Conservation (phyloP, 2,329 filamentous ascomycete genomes). For the Pyricularia grisea region DNA sequence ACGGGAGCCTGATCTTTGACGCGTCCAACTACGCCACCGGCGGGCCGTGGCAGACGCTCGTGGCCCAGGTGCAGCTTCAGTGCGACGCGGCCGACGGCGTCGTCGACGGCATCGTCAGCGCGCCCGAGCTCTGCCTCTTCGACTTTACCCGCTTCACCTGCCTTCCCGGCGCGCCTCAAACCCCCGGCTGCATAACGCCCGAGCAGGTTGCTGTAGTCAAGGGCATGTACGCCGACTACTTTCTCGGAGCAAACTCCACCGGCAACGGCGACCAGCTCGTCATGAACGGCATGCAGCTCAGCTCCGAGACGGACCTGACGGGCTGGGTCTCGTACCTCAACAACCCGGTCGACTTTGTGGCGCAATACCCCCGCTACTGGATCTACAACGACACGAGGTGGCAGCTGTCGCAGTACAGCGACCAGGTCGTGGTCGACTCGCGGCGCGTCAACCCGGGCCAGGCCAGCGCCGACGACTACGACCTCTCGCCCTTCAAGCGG, state of each 20-base stretch:
- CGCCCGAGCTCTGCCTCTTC: slow-evolving; percentile 33
- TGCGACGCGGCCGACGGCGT: slow-evolving; percentile 41
- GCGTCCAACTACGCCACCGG: slow-evolving; percentile 32
- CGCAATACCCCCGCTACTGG: slow-evolving; percentile 18
- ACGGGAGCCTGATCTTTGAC: slow-evolving; percentile 31
- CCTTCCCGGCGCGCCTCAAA: slow-evolving; percentile 16
- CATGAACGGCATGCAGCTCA: slow-evolving; percentile 27
- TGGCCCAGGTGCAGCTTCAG: slow-evolving; percentile 32
- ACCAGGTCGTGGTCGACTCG: slow-evolving; percentile 15
- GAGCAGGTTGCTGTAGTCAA: slow-evolving; percentile 8
- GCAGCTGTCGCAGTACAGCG: slow-evolving; percentile 20
- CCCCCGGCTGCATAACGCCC: slow-evolving; percentile 11
- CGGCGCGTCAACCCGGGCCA: slow-evolving; percentile 17
- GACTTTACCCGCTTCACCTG: slow-evolving; percentile 21
- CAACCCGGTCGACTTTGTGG: slow-evolving; percentile 13
- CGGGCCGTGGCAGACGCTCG: slow-evolving; percentile 10
- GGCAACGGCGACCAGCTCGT: slow-evolving; percentile 15
- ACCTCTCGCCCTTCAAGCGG: slow-evolving; percentile 17
- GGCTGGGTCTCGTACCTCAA: slow-evolving; percentile 14
- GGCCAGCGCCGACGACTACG: slow-evolving; percentile 19
- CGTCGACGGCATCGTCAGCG: slow-evolving; percentile 37
- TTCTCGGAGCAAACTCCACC: slow-evolving; percentile 15
- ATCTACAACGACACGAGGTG: slow-evolving; percentile 18
- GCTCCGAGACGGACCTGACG: slow-evolving; percentile 30
- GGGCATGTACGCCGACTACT: slow-evolving; percentile 9